phyloP scores from a whole-genome alignment of 164 flowering plant genomes.

The Tetrastigma voinierianum region DNA sequence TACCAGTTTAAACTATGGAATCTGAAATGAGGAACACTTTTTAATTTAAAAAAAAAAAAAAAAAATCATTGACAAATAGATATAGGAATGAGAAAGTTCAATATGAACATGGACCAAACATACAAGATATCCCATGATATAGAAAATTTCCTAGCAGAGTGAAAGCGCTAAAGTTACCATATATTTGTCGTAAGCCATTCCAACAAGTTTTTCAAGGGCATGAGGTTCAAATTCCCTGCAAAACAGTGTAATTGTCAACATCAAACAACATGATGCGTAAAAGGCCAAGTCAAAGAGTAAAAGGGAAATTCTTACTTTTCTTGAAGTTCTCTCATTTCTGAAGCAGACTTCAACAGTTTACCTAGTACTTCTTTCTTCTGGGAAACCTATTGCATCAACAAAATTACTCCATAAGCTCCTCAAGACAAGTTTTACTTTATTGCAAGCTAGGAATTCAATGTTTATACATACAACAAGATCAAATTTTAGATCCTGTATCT shows the following conservation, averaged over 20 bases:
- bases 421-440: neutral
- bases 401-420: constrained; percentile 2
- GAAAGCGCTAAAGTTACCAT: constrained; percentile 43
- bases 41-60: too few relatives aligned
- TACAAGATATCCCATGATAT: too few relatives aligned
- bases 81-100: too few relatives aligned
- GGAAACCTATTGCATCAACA: constrained; percentile 30
- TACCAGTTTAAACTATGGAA: too few relatives aligned
- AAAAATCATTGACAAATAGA: too few relatives aligned
- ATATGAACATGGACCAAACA: too few relatives aligned
- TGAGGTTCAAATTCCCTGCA: constrained; percentile 62
- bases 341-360: constrained; percentile 47
- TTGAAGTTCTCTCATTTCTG: constrained; percentile 47
- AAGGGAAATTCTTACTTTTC: constrained; percentile 40
- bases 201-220: constrained; percentile 74
- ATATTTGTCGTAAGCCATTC: constrained; percentile 70
- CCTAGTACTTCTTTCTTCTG: constrained; percentile 48
- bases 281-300: neutral
- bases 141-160: too few relatives aligned
- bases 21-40: too few relatives aligned
- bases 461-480: neutral
- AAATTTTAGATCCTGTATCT: neutral
- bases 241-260: neutral
- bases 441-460: neutral
- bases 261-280: neutral